Conservation (phyloP, 352 stramenopile genomes). For the Pythium dissotocum region DNA sequence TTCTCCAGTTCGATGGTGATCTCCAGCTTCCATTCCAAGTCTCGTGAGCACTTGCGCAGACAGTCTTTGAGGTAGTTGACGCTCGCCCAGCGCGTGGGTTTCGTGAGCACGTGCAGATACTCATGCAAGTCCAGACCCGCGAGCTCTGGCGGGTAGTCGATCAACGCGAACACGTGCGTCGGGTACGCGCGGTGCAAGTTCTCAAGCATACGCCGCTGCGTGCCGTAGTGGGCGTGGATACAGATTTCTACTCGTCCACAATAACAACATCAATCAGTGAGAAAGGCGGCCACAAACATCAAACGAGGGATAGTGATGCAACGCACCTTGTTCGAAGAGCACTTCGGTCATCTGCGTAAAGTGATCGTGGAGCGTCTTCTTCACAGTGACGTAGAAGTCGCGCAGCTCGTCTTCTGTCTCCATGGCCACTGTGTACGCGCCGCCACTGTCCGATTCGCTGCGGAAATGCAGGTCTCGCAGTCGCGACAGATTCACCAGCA, state of each 20-base stretch:
- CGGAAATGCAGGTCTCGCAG: conserved; percentile 38
- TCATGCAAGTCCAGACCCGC: conserved; percentile 64
- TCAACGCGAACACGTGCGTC: conserved; percentile 37
- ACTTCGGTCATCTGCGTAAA: conserved; percentile 40
- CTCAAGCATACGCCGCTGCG: conserved; percentile 28
- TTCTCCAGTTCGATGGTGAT: conserved; percentile 68
- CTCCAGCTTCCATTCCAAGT: conserved; percentile 81
- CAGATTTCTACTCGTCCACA: conserved; percentile 20
- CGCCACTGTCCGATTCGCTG: conserved; percentile 8
- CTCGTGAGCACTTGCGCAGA: conserved; percentile 67
- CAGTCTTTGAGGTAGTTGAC: conserved; percentile 83
- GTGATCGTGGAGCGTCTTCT: conserved; percentile 34
- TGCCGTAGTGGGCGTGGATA: conserved; percentile 39
- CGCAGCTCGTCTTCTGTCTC: conserved; percentile 30
- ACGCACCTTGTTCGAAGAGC: conserved; percentile 40
- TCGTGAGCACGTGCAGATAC: conserved; percentile 54
- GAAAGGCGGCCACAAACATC: conserved; percentile 4
- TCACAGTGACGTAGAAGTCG: conserved; percentile 33
- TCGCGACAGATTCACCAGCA: conserved; percentile 40
- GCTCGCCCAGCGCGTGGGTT: conserved; percentile 72
- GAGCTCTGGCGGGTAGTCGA: conserved; percentile 77
- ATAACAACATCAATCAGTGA: not conserved
- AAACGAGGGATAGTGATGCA: not conserved
- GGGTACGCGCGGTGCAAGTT: conserved; percentile 30
- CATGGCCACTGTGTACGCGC: conserved; percentile 15